These are phyloP conservation scores for Albophoma yamanashiensis DNA, from an alignment of 2,329 filamentous ascomycete species.

Conservation along the genomic window DNA sequence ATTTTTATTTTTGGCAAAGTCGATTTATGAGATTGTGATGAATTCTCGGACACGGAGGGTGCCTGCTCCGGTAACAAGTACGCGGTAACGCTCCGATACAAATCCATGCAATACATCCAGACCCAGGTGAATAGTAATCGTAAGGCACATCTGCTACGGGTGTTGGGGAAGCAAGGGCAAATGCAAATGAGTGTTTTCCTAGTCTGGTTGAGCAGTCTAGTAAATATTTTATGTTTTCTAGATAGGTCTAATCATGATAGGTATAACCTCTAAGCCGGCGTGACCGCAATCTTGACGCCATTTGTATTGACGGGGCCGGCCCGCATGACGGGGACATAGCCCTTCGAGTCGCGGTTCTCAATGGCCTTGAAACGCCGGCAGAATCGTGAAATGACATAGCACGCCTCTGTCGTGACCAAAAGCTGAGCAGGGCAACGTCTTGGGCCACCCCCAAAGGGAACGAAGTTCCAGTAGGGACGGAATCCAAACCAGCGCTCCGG, in stretches of 20 bases:
- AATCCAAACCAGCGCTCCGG: not conserved
- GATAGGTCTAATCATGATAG: not conserved
- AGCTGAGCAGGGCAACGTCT: not conserved
- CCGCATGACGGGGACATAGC: not conserved
- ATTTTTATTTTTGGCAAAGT: not conserved
- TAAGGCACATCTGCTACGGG: not conserved
- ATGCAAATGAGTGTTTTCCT: not conserved
- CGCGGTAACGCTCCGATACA: no score
- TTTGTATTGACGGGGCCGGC: not conserved
- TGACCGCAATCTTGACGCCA: not conserved
- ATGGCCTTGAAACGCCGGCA: not conserved
- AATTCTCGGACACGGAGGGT: not conserved
- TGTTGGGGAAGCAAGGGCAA: not conserved
- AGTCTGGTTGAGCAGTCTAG: not conserved
- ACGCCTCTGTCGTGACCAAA: not conserved
- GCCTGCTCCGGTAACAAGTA: not conserved
- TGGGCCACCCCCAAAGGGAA: not conserved
- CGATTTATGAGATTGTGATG: not conserved
- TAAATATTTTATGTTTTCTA: not conserved
- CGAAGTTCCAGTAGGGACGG: not conserved
- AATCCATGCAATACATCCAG: not conserved
- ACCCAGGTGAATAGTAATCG: not conserved
- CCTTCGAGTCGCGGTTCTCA: not conserved
- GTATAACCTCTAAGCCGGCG: not conserved
- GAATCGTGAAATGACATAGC: not conserved